Evolutionary conservation across 73 alveolate genomes (phyloP), one percentile per base, ranked within the genome.

Genomic region (Tetrahymena malaccensis): DNA sequence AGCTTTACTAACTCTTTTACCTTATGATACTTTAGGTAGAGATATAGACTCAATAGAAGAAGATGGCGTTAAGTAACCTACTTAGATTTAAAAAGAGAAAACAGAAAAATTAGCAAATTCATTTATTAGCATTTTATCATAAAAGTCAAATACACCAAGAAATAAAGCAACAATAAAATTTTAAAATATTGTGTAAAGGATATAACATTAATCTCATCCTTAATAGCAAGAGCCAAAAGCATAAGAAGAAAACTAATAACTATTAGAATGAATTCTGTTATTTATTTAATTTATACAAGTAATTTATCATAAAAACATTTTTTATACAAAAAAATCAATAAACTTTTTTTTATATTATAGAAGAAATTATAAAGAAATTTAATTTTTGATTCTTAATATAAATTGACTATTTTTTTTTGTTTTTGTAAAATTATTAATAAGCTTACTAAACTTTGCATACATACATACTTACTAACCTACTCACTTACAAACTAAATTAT

Each of bases 1-100:
- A n/a, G 57, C 94, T 10, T 22, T 84, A 35, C 70, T 35, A 50
- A 38, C 84, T 31, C 93, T 43, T 95, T 55, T 95, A 57, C 95
- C 95, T 0, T 95, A 34, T 55, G 95, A 95, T 34, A 95, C 94
- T 35, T 85, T 95, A n/a, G 96, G 95, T 34, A 50, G 94, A 35
- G 95, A 95, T 35, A 85, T 95, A 19, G 96, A 95, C 33, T 94
- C 55, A 85, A 43, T 37, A 38, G 83, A 35, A 38, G 83, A 35
- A 12, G 70, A 35, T 85, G 58, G 38, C 22, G 19, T 1, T 4
- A 22, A n/a, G 22, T 5, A 27, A 31, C 5, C 21, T 9, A 85
- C 35, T 15, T 27, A 85, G 34, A 11, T 25, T n/a, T 27, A 38
- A 34, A 85, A 38, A 85, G 55, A 85, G 34, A 38, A 85, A 85